Evolutionary conservation across 768 basidiomycete genomes (phyloP).

Genomic region (Trichaptum fuscoviolaceum): DNA sequence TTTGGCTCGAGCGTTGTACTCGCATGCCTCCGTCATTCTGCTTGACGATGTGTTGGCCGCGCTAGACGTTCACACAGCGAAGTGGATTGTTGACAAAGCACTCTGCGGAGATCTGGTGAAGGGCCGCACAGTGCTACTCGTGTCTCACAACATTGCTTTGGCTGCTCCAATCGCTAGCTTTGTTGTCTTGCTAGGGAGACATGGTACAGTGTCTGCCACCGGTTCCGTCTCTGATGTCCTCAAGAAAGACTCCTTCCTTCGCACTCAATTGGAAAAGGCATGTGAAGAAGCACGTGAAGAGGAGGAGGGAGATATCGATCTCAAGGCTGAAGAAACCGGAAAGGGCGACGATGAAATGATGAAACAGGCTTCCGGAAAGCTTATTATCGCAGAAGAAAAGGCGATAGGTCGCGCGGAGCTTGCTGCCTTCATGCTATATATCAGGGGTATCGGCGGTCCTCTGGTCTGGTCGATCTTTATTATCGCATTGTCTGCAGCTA

Average conservation of each 20-base stretch:
- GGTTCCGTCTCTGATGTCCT: constrained; percentile 47
- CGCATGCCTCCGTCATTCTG: constrained; percentile 27
- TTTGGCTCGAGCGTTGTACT: constrained; percentile 35
- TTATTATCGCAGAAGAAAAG: constrained; percentile 64
- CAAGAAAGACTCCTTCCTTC: constrained; percentile 31
- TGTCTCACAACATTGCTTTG: constrained; percentile 30
- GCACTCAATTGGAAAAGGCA: constrained; percentile 14
- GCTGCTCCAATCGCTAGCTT: constrained; percentile 18
- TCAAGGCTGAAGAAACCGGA: constrained; percentile 18
- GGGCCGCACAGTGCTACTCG: constrained; percentile 32
- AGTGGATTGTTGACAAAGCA: constrained; percentile 36
- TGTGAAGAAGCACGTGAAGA: constrained; percentile 16
- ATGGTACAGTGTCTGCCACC: constrained; percentile 47
- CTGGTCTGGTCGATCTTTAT: constrained; percentile 26
- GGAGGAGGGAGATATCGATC: constrained; percentile 17
- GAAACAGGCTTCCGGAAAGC: constrained; percentile 41
- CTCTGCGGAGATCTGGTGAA: constrained; percentile 30
- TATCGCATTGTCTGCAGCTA: constrained; percentile 15
- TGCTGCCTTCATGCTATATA: constrained; percentile 33
- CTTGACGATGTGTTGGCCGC: constrained; percentile 38
- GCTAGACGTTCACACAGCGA: constrained; percentile 36
- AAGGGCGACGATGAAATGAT: constrained; percentile 10
- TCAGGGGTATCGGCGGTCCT: constrained; percentile 24
- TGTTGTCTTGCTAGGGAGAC: constrained; percentile 34
- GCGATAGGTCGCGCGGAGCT: constrained; percentile 54